Percentiles rank a stretch among this genome's conserved stretches.
These are phyloP conservation scores for Aspergillus uvarum DNA, from an alignment of 2,329 filamentous ascomycete species.

Conservation along the genomic window DNA sequence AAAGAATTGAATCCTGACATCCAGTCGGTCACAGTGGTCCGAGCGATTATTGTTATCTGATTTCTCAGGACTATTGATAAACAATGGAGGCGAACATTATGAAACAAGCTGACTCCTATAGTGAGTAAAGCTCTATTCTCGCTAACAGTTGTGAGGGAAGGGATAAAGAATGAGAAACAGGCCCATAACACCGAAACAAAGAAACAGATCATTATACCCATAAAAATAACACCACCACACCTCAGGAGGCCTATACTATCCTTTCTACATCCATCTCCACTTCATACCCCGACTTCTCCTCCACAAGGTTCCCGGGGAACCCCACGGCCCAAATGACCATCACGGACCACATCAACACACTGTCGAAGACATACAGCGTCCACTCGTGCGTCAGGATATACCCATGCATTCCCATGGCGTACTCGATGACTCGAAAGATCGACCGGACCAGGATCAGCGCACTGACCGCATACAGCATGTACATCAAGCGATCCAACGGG, in stretches of 20 bases:
- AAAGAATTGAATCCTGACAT: neutral
- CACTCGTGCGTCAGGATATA: slow-evolving; percentile 46
- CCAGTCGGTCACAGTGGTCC: neutral
- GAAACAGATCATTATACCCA: neutral
- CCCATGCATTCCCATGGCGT: slow-evolving; percentile 42
- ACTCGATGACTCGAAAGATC: slow-evolving; percentile 52
- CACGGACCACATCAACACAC: slow-evolving; percentile 36
- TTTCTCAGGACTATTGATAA: neutral
- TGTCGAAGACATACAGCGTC: slow-evolving; percentile 49
- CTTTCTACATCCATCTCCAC: neutral
- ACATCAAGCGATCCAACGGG: slow-evolving; percentile 17
- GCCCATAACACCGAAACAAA: neutral
- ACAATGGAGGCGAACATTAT: neutral
- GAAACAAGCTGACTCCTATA: neutral
- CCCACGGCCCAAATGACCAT: slow-evolving; percentile 17
- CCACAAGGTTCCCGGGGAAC: slow-evolving; percentile 7
- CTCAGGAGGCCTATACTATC: neutral
- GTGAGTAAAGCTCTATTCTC: too few relatives aligned
- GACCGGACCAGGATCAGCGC: slow-evolving; percentile 45
- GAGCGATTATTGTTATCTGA: neutral
- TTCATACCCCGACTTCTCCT: neutral
- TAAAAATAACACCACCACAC: neutral
- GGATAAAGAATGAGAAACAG: neutral
- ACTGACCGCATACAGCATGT: slow-evolving; percentile 25
- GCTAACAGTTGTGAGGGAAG: too few relatives aligned